phyloP scores from a whole-genome alignment of 2,329 filamentous ascomycete genomes.

The Aspergillus luchuensis region DNA sequence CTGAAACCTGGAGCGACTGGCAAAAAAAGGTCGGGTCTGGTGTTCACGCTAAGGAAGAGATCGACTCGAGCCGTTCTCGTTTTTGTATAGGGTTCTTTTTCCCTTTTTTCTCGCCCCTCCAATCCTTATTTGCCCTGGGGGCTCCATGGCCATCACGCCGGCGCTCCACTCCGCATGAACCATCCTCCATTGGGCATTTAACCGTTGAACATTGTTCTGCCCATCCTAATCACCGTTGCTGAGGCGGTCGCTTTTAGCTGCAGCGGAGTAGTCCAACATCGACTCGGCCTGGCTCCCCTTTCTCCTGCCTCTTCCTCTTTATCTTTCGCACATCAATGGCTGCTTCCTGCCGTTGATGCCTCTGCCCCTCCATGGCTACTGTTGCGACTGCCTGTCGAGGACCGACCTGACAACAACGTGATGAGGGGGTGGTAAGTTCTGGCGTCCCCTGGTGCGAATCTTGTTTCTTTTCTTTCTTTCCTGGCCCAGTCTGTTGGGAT shows the following conservation, averaged over 20 bases:
- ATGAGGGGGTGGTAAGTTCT: conserved; percentile 43
- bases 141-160: conserved; percentile 12
- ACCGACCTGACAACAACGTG: conserved; percentile 30
- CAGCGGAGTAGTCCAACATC: conserved; percentile 15
- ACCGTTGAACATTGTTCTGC: conserved; percentile 23
- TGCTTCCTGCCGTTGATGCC: conserved; percentile 15
- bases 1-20: conserved; percentile 1
- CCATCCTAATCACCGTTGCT: conserved; percentile 23
- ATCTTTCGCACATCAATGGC: conserved; percentile 12
- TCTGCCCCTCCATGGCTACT: conserved; percentile 28
- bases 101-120: conserved; percentile 1
- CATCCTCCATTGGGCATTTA: conserved; percentile 17
- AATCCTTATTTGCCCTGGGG: conserved; percentile 7
- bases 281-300: conserved; percentile 10
- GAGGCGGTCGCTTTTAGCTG: conserved; percentile 20
- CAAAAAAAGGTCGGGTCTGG: background rate
- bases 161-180: conserved; percentile 25
- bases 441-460: background rate
- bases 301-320: conserved; percentile 4
- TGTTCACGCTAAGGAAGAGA: conserved; percentile 9
- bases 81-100: conserved; percentile 10
- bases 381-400: conserved; percentile 19
- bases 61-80: conserved; percentile 1
- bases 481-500: background rate
- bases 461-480: background rate